Evolutionary conservation across 2,329 filamentous ascomycete genomes (phyloP), one percentile per base, ranked within the genome.

Genomic region (Colletotrichum magnum): DNA sequence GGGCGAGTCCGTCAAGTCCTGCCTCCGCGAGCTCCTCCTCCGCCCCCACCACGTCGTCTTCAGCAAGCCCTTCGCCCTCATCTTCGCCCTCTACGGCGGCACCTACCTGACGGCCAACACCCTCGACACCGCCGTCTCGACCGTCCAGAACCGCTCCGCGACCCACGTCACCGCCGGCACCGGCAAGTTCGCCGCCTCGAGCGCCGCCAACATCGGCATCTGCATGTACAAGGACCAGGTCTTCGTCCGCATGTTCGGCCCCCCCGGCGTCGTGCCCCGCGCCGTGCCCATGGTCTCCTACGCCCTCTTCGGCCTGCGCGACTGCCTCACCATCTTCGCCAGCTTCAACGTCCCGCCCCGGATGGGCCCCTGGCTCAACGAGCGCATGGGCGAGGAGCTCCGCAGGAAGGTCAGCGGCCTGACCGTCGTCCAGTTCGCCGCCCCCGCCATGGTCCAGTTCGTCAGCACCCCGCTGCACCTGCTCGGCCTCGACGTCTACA

Each of bases 91-190:
- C 51, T 98, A 98, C 85, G 93, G 91, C 70, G 92, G 93, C 73
- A 98, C 95, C 68, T 98, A 98, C 83, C 83, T 96, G 13, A 94
- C 93, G 1, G 95, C 95, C 72, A 98, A 98, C 83, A 82, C 88
- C 13, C 89, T 97, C 77, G 95, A 98, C 83, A 98, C 95, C 0
- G 79, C 89, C 56, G 84, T 90, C 52, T 92, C 93, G 5, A 94
- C 92, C 2, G 73, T 90, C 15, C 79, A 83, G 57, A 82, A 88
- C 75, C 80, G 83, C 16, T 83, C 90, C 41, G 88, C 92, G 6
- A 83, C 85, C 6, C 80, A 84, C 73, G 90, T 94, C 36, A 95
- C 93, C 0, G 86, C 92, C 9, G 94, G 94, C 64, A 87, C 90
- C 0, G 81, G 88, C 70, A 98, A 98, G 79, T 98, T 98, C 82